These are phyloP conservation scores for Galerina marginata DNA, from an alignment of 768 basidiomycete genomes.

Conservation along the genomic window DNA sequence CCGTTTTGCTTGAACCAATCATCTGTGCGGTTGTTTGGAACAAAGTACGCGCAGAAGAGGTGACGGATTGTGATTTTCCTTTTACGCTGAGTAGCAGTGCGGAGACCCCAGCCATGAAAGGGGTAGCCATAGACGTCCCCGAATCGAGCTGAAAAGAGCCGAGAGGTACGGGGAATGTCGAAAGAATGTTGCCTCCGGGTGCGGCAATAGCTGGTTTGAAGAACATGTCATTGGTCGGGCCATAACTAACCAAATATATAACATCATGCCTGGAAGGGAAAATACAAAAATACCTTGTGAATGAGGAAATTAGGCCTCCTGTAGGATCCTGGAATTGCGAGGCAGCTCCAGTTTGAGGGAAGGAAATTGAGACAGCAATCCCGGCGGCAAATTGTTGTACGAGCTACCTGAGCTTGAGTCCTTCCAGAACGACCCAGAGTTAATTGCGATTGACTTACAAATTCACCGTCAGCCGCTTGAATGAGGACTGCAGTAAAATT, in stretches of 20 bases:
- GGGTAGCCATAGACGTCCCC: conserved; percentile 47
- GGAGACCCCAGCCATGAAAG: conserved; percentile 46
- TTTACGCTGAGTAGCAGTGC: conserved; percentile 45
- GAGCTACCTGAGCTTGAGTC: conserved; percentile 37
- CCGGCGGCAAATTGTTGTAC: conserved; percentile 55
- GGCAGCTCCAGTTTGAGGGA: conserved; percentile 52
- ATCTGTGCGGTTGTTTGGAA: conserved; percentile 55
- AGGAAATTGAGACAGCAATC: conserved; percentile 45
- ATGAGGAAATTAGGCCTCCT: conserved; percentile 65
- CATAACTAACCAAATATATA: conserved; percentile 41
- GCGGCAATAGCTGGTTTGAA: conserved; percentile 56
- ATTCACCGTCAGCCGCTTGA: conserved; percentile 58
- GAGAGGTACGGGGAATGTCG: conserved; percentile 43
- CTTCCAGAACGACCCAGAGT: neutral
- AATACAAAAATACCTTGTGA: conserved; percentile 39
- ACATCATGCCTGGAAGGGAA: too few species aligned
- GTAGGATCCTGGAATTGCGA: conserved; percentile 51
- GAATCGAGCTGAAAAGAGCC: conserved; percentile 42
- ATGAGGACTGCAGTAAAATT: conserved; percentile 56
- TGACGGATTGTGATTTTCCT: conserved; percentile 35
- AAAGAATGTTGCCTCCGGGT: conserved; percentile 55
- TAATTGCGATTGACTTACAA: conserved; percentile 41
- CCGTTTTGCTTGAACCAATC: conserved; percentile 49
- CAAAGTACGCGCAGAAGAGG: conserved; percentile 38
- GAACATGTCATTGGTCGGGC: conserved; percentile 64